Conservation (phyloP, 148 eudicot species). For the Diospyros kaki region DNA sequence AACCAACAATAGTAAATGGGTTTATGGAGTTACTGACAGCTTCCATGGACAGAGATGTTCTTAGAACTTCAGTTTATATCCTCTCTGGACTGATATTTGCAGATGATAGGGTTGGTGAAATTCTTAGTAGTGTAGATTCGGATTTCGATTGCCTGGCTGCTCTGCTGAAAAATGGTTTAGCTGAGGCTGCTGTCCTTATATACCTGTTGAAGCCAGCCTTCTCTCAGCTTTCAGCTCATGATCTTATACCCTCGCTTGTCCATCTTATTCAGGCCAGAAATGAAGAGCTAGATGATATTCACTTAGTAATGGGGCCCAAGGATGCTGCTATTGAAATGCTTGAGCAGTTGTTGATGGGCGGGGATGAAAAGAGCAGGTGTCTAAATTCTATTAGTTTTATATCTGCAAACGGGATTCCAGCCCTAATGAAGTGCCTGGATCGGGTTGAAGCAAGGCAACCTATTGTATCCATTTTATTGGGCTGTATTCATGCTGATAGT, state of each 20-base stretch:
- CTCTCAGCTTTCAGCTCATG: conserved; percentile 36
- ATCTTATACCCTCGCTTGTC: conserved; percentile 33
- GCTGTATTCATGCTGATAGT: conserved; percentile 39
- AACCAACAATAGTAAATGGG: conserved; percentile 41
- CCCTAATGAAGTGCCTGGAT: conserved; percentile 33
- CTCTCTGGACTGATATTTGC: conserved; percentile 37
- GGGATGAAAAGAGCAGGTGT: conserved; percentile 37
- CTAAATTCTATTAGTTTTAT: conserved; percentile 27
- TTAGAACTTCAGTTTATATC: conserved; percentile 35
- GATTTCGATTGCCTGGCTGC: conserved; percentile 43
- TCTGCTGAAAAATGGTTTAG: conserved; percentile 43
- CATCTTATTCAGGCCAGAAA: conserved; percentile 28
- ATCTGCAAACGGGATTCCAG: conserved; percentile 35
- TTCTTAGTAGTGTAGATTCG: conserved; percentile 30
- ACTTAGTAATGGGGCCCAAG: conserved; percentile 34
- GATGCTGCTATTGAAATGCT: conserved; percentile 46
- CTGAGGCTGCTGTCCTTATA: conserved; percentile 43
- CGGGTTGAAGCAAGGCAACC: conserved; percentile 32
- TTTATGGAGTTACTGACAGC: conserved; percentile 49
- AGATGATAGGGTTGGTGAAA: conserved; percentile 40
- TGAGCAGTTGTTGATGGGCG: conserved; percentile 40
- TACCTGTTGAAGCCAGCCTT: conserved; percentile 40
- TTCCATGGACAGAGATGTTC: conserved; percentile 45
- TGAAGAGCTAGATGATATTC: conserved; percentile 27
- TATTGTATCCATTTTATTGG: conserved; percentile 29